phyloP scores from a whole-genome alignment of 352 stramenopile genomes.

The Globisporangium irregulare region DNA sequence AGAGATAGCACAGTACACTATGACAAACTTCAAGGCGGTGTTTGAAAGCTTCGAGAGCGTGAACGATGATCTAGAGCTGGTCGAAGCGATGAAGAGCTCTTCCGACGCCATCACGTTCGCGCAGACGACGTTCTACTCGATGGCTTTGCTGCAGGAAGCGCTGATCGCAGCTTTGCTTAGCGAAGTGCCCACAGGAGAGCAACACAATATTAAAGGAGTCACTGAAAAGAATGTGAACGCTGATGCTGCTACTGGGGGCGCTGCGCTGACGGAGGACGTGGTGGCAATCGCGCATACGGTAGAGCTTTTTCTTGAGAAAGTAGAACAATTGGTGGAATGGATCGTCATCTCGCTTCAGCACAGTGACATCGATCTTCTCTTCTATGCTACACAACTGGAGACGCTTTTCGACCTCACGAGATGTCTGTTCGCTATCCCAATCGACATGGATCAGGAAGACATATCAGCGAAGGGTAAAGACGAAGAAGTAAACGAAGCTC shows the following conservation, averaged over 20 bases:
- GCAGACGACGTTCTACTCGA: constrained; percentile 23
- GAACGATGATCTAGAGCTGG: constrained; percentile 26
- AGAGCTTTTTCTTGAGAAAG: constrained; percentile 10
- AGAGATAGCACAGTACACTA: neutral
- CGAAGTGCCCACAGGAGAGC: neutral
- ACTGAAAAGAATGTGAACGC: neutral
- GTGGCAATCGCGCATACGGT: neutral
- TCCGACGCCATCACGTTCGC: constrained; percentile 19
- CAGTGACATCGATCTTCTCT: constrained; percentile 29
- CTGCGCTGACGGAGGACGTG: neutral
- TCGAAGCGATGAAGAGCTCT: constrained; percentile 24
- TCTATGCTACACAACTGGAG: constrained; percentile 25
- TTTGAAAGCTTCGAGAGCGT: constrained; percentile 22
- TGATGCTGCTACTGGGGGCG: neutral
- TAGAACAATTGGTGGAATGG: constrained; percentile 21
- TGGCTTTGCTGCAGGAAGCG: constrained; percentile 21
- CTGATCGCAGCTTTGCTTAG: constrained; percentile 11
- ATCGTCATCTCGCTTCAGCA: constrained; percentile 28
- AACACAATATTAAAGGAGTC: neutral
- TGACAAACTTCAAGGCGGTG: constrained; percentile 15
- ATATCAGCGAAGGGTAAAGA: neutral
- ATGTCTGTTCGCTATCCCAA: constrained; percentile 16
- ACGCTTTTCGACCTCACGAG: constrained; percentile 10
- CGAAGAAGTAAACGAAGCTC: neutral
- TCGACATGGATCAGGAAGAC: neutral